Base-by-base conservation (phyloP, 2,329 filamentous ascomycete genomes). In the Sphaerulina vaccinii region DNA sequence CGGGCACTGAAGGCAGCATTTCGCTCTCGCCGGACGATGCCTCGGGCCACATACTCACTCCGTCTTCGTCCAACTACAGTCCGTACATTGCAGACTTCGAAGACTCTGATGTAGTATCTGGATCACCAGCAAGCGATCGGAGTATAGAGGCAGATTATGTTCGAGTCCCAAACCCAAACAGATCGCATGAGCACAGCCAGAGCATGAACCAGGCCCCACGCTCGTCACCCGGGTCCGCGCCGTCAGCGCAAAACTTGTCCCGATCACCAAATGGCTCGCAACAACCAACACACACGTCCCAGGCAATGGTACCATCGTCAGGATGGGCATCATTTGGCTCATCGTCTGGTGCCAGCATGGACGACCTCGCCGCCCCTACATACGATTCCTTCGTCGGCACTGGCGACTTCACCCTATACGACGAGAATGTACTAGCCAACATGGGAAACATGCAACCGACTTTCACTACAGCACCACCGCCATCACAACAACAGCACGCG, bases 11-110 rank as follows among this genome's bases (percentile, higher is more conserved):
- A 50, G 55, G 52, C 39, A 57, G 53, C 43, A 43, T 38, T 24
- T 60, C 62, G 42, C 57, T 58, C 33, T 63, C 62, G 16, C 59
- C 62, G 29, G 40, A 51, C 39, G 59, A 48, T 33, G 47, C 52
- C 33, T 58, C 58, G 18, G 33, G 53, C 23, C 35, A 39, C 27
- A 60, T 61, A 51, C 51, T 55, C 27, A 65, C 62, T 5, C 62
- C 62, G 15, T 54, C 51, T 13, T 64, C 62, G 15, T 51, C 61
- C 35, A 37, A 54, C 36, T 50, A 54, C 32, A 52, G 52, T 32
- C 47, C 52, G 11, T 55, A 52, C 18, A 48, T 52, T 32, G 40
- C 42, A 21, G 24, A 29, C 35, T 22, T 58, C 15, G 59, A 56
- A n/a, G 52, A 56, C 27, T 56, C 58, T 2, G 40, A 43, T n/a